Percentiles rank a stretch among this genome's conserved stretches.
phyloP scores from a whole-genome alignment of 306 rosid genomes.

The Prunus kanzakura region DNA sequence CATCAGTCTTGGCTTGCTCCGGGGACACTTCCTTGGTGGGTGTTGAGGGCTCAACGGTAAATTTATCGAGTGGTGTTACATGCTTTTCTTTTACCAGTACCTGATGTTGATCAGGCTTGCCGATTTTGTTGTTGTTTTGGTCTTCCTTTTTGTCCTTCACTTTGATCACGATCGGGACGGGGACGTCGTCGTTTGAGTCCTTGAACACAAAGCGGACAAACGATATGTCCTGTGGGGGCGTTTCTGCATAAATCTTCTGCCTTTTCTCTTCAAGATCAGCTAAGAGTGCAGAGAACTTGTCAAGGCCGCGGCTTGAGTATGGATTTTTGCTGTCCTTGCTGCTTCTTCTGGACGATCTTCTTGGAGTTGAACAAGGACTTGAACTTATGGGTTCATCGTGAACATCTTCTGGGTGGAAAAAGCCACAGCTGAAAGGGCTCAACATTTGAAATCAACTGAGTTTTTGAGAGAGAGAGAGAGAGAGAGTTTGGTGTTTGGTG shows the following conservation, averaged over 20 bases:
- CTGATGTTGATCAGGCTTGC: not conserved
- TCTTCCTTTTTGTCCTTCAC: slow-evolving; percentile 43
- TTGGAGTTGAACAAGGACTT: slow-evolving; percentile 45
- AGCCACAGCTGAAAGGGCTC: slow-evolving; percentile 47
- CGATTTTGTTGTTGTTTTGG: not conserved
- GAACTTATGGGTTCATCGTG: slow-evolving; percentile 23
- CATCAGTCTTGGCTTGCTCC: not conserved
- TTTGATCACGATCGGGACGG: slow-evolving; percentile 76
- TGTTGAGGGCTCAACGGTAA: slow-evolving; percentile 9
- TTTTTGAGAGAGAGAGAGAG: not conserved
- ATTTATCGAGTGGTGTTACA: slow-evolving; percentile 12
- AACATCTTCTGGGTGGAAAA: slow-evolving; percentile 36
- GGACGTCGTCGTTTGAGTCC: slow-evolving; percentile 37
- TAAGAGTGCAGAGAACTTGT: slow-evolving; percentile 74
- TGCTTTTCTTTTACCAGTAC: slow-evolving; percentile 15
- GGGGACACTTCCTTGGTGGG: slow-evolving; percentile 24
- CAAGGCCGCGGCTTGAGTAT: slow-evolving; percentile 65
- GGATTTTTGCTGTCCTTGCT: slow-evolving; percentile 57
- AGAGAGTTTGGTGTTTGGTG: not conserved
- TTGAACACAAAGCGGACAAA: slow-evolving; percentile 63
- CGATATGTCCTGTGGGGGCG: slow-evolving; percentile 48
- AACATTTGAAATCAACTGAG: slow-evolving; percentile 32
- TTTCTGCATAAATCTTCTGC: slow-evolving; percentile 60
- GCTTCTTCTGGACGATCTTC: slow-evolving; percentile 30
- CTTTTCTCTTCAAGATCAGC: slow-evolving; percentile 78